Evolutionary conservation across 1,139 yeast genomes (phyloP).

Genomic region (Saccharomyces hybrid): DNA sequence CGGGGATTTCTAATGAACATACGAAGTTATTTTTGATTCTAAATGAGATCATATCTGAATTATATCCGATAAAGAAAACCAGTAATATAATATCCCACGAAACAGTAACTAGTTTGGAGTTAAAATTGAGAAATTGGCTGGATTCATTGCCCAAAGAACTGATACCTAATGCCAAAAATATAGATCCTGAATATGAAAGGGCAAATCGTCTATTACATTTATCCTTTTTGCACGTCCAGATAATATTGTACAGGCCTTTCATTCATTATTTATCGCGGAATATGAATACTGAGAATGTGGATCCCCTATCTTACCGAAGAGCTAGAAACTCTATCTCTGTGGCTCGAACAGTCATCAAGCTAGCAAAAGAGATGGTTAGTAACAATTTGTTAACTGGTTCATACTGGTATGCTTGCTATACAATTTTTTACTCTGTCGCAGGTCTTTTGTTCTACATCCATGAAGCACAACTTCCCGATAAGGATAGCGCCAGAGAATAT

Average conservation of each 20-base stretch:
- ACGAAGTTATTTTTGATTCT: conserved; percentile 62
- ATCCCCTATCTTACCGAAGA: conserved; percentile 51
- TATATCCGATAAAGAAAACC: conserved; percentile 47
- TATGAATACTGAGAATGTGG: conserved; percentile 34
- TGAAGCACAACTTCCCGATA: conserved; percentile 51
- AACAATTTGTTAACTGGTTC: conserved; percentile 74
- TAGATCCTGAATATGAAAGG: conserved; percentile 61
- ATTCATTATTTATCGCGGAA: conserved; percentile 62
- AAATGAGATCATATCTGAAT: conserved; percentile 45
- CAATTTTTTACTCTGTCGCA: conserved; percentile 88
- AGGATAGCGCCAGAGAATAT: conserved; percentile 58
- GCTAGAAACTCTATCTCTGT: conserved; percentile 83
- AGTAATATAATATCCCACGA: conserved; percentile 36
- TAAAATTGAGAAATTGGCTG: conserved; percentile 69
- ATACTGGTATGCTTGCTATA: conserved; percentile 88
- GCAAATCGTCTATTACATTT: conserved; percentile 74
- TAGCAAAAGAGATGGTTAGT: conserved; percentile 77
- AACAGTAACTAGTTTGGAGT: conserved; percentile 65
- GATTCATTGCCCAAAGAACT: conserved; percentile 65
- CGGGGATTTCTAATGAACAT: conserved; percentile 81
- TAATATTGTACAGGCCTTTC: conserved; percentile 82
- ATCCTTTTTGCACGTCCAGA: conserved; percentile 75
- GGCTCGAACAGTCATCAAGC: conserved; percentile 73
- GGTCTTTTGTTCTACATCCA: conserved; percentile 80
- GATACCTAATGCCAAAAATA: conserved; percentile 51